Evolutionary conservation across 2,329 filamentous ascomycete species (phyloP), one percentile per base, ranked within the genome.

Genomic region (Aspergillus phoenicis): DNA sequence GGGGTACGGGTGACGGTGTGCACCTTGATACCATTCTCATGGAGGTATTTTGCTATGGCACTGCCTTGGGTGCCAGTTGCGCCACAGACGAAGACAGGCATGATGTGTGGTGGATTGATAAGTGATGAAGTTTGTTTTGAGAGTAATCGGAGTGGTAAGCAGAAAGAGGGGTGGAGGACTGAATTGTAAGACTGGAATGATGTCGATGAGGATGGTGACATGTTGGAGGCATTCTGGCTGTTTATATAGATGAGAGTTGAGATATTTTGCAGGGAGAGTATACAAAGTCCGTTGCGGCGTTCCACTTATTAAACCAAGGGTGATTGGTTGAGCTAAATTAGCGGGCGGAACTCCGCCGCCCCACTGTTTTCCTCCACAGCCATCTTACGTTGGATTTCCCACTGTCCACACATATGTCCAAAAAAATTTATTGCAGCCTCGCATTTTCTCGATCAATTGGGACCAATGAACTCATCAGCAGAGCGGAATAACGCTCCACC

Each of bases 401-500:
- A 52, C 20, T 26, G 51, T 54, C 52, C 17, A 8, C 8, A n/a
- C 28, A 41, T n/a, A 2, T 20, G 4, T n/a, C 38, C 4, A 30
- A 2, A 41, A 38, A 30, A 5, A 41, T 22, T 7, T n/a, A 24
- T 24, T 41, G 2, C 33, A 45, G 41, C 33, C 8, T 28, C 5
- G 33, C 33, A 36, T 13, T 36, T 36, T 4, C 13, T 36, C 5
- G 0, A 51, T 24, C 24, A 43, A 45, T 30, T 17, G 24, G 53
- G 3, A 20, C 41, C 20, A 5, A 60, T 62, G 59, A 55, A 38
- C 39, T 59, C 62, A 57, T 61, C 57, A 20, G 47, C 59, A 81
- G 69, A 76, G 75, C 57, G 72, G 64, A 26, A 82, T 82, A 71
- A 81, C 80, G 36, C 82, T 78, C 48, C 79, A 26, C 65, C 70